Evolutionary conservation across 257 asterid genomes (phyloP), one percentile per base, ranked within the genome.

Genomic region (Nicotiana knightiana): DNA sequence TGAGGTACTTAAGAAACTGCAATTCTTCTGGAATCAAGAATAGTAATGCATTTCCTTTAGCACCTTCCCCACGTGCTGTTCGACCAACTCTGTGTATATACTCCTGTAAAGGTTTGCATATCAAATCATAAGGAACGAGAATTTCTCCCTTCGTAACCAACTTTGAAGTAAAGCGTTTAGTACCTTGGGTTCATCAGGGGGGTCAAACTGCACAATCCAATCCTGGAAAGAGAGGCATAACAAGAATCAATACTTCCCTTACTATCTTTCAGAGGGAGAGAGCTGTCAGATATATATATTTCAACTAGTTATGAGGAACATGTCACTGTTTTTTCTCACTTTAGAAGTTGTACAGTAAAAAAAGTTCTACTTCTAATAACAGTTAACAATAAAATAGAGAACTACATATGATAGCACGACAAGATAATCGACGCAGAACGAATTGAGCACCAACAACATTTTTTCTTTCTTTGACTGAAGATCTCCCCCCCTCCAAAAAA

Each of bases 11-110:
- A 30, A 96, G 97, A 88, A 94, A 96, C 83, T 87, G 87, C 26
- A 90, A 82, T 87, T 96, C 99, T 84, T 96, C 98, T 0, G 99
- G 99, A 83, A 93, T 96, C 86, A 96, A 87, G 93, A 96, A 93
- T 81, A 96, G 97, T 81, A 94, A 85, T 26, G 99, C 99, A 84
- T 88, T 92, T 73, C 99, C 99, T 84, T 92, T 94, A 10, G 94
- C 98, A 85, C 99, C 99, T 83, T 92, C 99, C 10, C 99, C 99
- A 82, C 99, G 97, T 13, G 99, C 99, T 37, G 98, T 94, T 83
- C 99, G 87, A 81, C 99, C 99, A 55, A 96, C 99, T 88, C 99
- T 86, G 68, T 96, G 99, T 77, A 94, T 93, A 80, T 96, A 96
- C 82, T 93, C 99, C 99, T 96, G 91, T 81, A 85, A 82, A 83